Evolutionary conservation across 768 basidiomycete species (phyloP), one percentile per base, ranked within the genome.

Genomic region (Stropharia rugosoannulata): DNA sequence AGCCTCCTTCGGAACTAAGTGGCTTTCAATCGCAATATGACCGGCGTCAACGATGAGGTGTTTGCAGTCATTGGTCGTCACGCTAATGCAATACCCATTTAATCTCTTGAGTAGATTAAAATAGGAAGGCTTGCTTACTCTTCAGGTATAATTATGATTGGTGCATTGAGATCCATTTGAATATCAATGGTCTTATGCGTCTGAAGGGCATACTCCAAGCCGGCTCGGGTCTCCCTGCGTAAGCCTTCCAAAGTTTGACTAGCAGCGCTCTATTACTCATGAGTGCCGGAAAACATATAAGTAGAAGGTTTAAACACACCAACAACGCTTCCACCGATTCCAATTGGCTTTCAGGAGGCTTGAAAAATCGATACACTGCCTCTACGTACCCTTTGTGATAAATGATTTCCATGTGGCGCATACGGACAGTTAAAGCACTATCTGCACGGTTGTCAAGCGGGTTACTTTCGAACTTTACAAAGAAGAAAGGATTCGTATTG

Each of bases 331-430:
- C 90, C 48, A 99, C 93, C 1, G 95, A 96, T 70, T 98, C 95
- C 53, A 99, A 71, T 67, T 98, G 95, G 69, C 90, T 96, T 41
- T 87, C 87, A 2, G 97, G 96, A 2, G 95, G 96, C 66, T 87
- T 91, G 74, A 99, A 88, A 74, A 98, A 99, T 59, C 79, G 82
- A 64, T 89, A 88, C 18, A 98, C 83, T 2, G 90, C 91, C 74
- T 98, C 97, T 27, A 98, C 80, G 68, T 96, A 98, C 22, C 92
- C 93, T 65, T 78, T 84, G 67, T 98, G 94, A 67, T 99, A 99
- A 40, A 99, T 90, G 59, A 99, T 89, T 71, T 98, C 96, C 86
- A 96, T 90, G 64, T 96, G 90, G 10, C 92, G 84, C 90, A 98
- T 90, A 54, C 86, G 87, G 45, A 95, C 82, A 11, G 89, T 90